Percentiles rank a stretch among this genome's conserved stretches.
These are phyloP conservation scores for Orobanche coerulescens DNA, from an alignment of 257 asterid species.

Conservation along the genomic window DNA sequence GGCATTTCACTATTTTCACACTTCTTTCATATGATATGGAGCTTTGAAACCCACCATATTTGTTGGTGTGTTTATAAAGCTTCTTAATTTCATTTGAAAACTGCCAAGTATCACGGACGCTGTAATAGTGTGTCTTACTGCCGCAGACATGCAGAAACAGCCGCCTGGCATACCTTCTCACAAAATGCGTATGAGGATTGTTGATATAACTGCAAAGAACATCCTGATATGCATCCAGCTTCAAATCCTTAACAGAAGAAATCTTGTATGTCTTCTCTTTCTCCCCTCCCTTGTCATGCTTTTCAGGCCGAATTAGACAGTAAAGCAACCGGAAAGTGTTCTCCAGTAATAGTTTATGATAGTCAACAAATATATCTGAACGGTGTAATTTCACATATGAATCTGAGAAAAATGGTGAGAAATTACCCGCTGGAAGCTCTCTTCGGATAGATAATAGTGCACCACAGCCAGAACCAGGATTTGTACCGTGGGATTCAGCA, in stretches of 20 bases:
- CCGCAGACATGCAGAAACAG: constrained; percentile 94
- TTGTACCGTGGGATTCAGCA: constrained; percentile 52
- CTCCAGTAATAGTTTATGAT: constrained; percentile 73
- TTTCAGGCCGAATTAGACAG: constrained; percentile 95
- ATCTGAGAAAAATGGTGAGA: constrained; percentile 91
- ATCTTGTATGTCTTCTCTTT: constrained; percentile 64
- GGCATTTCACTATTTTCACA: constrained; percentile 90
- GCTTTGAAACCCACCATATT: constrained; percentile 91
- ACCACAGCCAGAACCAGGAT: constrained; percentile 85
- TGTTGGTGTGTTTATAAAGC: constrained; percentile 79
- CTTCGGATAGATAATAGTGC: constrained; percentile 73
- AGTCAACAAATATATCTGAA: constrained; percentile 84
- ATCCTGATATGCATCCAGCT: constrained; percentile 96
- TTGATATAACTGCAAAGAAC: constrained; percentile 94
- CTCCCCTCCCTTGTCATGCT: constrained; percentile 92
- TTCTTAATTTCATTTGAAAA: constrained; percentile 81
- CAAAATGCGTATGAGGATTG: constrained; percentile 74
- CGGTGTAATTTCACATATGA: constrained; percentile 94
- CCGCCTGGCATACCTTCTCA: constrained; percentile 95
- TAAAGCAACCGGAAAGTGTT: constrained; percentile 87
- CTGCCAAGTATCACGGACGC: constrained; percentile 94
- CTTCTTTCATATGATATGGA: constrained; percentile 85
- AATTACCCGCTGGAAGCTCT: constrained; percentile 96
- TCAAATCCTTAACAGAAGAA: constrained; percentile 71
- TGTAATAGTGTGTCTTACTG: constrained; percentile 96